Evolutionary conservation across 2,329 filamentous ascomycete species (phyloP).

Genomic region (Fusarium lateritium): DNA sequence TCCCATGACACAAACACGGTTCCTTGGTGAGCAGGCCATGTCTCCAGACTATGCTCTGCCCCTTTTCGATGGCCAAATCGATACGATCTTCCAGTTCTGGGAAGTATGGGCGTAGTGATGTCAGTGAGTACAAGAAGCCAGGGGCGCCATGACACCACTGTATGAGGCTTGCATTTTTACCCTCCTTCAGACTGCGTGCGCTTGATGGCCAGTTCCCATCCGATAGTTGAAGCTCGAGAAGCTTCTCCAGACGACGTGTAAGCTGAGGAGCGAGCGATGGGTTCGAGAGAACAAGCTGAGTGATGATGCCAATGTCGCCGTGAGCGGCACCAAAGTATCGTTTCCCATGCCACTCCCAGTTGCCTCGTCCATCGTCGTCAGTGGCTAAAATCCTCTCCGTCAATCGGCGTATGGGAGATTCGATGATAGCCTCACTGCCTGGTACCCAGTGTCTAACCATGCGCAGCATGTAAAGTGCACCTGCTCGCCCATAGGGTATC

Average conservation of each 20-base stretch:
- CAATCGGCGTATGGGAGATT: slow-evolving; percentile 69
- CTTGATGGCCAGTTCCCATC: slow-evolving; percentile 76
- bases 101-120: slow-evolving; percentile 69
- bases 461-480: slow-evolving; percentile 77
- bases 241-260: slow-evolving; percentile 64
- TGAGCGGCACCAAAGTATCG: slow-evolving; percentile 76
- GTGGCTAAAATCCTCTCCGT: slow-evolving; percentile 71
- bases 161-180: slow-evolving; percentile 63
- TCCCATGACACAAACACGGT: slow-evolving; percentile 76
- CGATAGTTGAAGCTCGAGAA: slow-evolving; percentile 72
- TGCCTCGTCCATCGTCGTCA: slow-evolving; percentile 56
- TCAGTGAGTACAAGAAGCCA: slow-evolving; percentile 72
- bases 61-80: slow-evolving; percentile 65
- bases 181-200: slow-evolving; percentile 59
- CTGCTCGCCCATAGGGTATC: slow-evolving; percentile 76
- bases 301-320: slow-evolving; percentile 78
- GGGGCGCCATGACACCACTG: slow-evolving; percentile 79
- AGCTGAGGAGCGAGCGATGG: slow-evolving; percentile 68
- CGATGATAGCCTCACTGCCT: slow-evolving; percentile 62
- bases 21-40: slow-evolving; percentile 74
- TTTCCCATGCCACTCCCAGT: slow-evolving; percentile 76
- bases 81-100: slow-evolving; percentile 68
- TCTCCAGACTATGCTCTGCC: slow-evolving; percentile 67
- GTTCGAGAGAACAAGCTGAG: slow-evolving; percentile 75
- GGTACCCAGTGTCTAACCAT: slow-evolving; percentile 72